Conservation (phyloP, 1,139 yeast genomes). For the Schizosaccharomyces versatilis region DNA sequence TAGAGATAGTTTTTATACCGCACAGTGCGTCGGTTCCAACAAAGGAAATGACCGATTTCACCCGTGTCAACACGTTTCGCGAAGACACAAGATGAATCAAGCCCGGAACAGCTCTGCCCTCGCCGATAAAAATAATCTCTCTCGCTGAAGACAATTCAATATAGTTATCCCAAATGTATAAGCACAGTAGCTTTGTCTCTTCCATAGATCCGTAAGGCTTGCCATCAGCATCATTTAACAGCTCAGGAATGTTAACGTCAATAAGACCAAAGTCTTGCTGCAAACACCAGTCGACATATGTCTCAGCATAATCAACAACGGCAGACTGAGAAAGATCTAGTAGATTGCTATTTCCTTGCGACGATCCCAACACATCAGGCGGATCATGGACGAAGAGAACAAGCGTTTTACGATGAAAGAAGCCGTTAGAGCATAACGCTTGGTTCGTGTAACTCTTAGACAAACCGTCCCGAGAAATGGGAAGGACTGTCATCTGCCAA, state of each 20-base stretch:
- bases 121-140: constrained; percentile 60
- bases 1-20: constrained; percentile 4
- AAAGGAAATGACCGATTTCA: constrained; percentile 6
- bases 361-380: constrained; percentile 51
- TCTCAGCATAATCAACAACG: constrained; percentile 33
- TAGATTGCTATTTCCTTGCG: not conserved
- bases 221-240: constrained; percentile 17
- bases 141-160: constrained; percentile 38
- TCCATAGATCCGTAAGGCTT: constrained; percentile 33
- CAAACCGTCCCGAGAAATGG: constrained; percentile 34
- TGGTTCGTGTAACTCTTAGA: constrained; percentile 40
- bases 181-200: constrained; percentile 52
- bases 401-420: constrained; percentile 40
- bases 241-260: constrained; percentile 54
- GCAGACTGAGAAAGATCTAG: not conserved
- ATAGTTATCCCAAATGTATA: constrained; percentile 81
- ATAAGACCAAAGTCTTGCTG: constrained; percentile 49
- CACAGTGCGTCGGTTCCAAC: constrained; percentile 3
- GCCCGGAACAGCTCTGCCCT: constrained; percentile 77
- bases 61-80: constrained; percentile 6
- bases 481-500: constrained; percentile 43
- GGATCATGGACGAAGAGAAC: constrained; percentile 71
- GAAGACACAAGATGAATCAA: constrained; percentile 48
- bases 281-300: constrained; percentile 37
- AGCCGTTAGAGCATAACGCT: constrained; percentile 37